Base-by-base conservation (phyloP, 208 protist species). In the Leptomonas seymouri region DNA sequence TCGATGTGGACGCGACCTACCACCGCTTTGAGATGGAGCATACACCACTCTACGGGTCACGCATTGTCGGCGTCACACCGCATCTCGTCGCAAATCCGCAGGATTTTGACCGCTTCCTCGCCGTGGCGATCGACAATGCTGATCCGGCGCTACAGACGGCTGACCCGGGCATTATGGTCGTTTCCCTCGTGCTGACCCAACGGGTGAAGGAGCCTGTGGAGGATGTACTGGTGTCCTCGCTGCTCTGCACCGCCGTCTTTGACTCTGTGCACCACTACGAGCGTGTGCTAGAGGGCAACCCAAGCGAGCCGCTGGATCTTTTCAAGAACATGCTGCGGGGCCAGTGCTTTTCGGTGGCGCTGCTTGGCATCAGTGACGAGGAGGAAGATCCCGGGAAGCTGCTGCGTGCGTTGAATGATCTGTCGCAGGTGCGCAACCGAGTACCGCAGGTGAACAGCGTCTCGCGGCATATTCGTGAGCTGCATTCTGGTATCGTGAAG, bases 121-220 rank as follows among this genome's bases (percentile, higher is more conserved):
- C 76, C 30, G 65, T 82, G 7, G 89, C 85, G 14, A 87, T 94
- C 41, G 84, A 90, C 66, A 84, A 87, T 45, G 89, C 84, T 25
- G 84, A 82, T 36, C 86, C 85, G 25, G 80, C 85, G 30, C 60
- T 91, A 71, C 81, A 86, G 61, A 83, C 84, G 20, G 81, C 71
- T 11, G 86, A 94, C 48, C 89, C 89, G 34, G 89, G 89, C 28
- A 80, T 94, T 41, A 91, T 94, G 84, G 86, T 91, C 25, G 78
- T 92, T n/a, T 82, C 75, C 4, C 70, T 91, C 39, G 62, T 56
- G 16, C 72, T 93, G 36, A 87, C 77, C 18, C 85, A 91, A 57
- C 59, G 75, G 9, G 73, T 90, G 45, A 68, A 67, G 39, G 67
- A 77, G 34, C 76, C 77, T 1, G 56, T 53, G 57, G 74, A 82